These are phyloP conservation scores for Ceratocystis colombiana DNA, from an alignment of 2,329 filamentous ascomycete genomes.

Conservation along the genomic window DNA sequence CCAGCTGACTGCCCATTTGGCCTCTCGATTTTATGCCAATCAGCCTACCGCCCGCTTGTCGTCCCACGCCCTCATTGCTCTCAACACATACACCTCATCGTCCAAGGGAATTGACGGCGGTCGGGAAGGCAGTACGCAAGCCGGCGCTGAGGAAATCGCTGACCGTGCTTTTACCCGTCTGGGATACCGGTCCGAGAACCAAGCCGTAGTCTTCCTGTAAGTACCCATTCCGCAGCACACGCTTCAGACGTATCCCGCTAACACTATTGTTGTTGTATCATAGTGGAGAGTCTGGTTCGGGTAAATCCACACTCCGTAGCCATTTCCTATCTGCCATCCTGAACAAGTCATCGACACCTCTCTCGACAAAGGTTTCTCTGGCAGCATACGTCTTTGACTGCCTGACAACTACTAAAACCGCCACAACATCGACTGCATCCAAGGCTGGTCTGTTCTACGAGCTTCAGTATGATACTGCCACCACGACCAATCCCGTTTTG, in stretches of 20 bases:
- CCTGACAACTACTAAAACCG: slow-evolving; percentile 91
- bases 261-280: slow-evolving; percentile 11
- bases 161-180: slow-evolving; percentile 75
- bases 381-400: slow-evolving; percentile 94
- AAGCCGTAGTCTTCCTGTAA: slow-evolving; percentile 86
- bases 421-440: slow-evolving; percentile 88
- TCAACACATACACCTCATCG: slow-evolving; percentile 92
- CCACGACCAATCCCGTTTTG: slow-evolving; percentile 71
- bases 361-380: slow-evolving; percentile 86
- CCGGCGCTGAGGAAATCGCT: slow-evolving; percentile 84
- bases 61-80: slow-evolving; percentile 78
- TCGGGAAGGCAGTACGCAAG: slow-evolving; percentile 85
- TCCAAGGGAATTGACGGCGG: slow-evolving; percentile 80
- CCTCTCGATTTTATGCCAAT: slow-evolving; percentile 83
- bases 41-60: slow-evolving; percentile 80
- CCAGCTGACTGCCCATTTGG: slow-evolving; percentile 70
- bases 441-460: slow-evolving; percentile 94
- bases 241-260: background rate
- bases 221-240: slow-evolving; percentile 34
- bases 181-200: slow-evolving; percentile 82
- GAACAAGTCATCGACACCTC: slow-evolving; percentile 79
- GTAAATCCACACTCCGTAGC: slow-evolving; percentile 88
- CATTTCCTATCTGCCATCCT: slow-evolving; percentile 80
- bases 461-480: slow-evolving; percentile 87
- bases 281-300: slow-evolving; percentile 89